Base-by-base conservation (phyloP, 1,284 basidiomycete species). In the Ustilago sp. region DNA sequence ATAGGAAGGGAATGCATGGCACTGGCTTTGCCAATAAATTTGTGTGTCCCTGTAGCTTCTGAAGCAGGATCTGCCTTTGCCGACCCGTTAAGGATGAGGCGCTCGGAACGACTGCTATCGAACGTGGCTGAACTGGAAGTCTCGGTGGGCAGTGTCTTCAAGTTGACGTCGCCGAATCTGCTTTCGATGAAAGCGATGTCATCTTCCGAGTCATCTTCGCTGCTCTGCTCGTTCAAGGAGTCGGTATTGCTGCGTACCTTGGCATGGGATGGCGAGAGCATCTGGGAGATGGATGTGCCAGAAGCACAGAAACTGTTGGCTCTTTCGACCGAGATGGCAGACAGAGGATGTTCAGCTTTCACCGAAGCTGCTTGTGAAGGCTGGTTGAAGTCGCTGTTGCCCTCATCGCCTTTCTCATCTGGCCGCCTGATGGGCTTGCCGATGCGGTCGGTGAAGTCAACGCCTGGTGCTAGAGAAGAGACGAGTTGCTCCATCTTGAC, bases 371-470 rank as follows among this genome's bases (percentile, higher is more conserved):
- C 35, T 3, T 60, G 35, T 17, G 59, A 34, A 17, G 19, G 11
- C 9, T 45, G 32, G 4, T 35, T 56, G 8, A 38, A 19, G 4
- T 63, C 61, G 28, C 32, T 48, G 43, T 12, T 45, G 13, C n/a
- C 45, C 4, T 75, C 72, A 19, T 80, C 78, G 35, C 63, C 59
- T 34, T 78, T 80, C 12, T 82, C 79, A 51, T 78, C 80, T 1
- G 80, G 79, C 19, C 81, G 63, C 8, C 69, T 31, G 52, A 81
- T 79, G 31, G 77, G 78, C 11, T 74, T 80, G 51, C 82, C 82
- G 17, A 83, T 75, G 34, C 68, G 68, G 28, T 81, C 81, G 8
- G 66, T 75, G 50, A 83, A 81, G 62, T 83, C 82, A 39, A 83
- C 70, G 52, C 80, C 80, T 4, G 82, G 82, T 3, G 80, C 80